Evolutionary conservation across 2,329 filamentous ascomycete species (phyloP), one percentile per base, ranked within the genome.

Genomic region (Phyllachora maydis): DNA sequence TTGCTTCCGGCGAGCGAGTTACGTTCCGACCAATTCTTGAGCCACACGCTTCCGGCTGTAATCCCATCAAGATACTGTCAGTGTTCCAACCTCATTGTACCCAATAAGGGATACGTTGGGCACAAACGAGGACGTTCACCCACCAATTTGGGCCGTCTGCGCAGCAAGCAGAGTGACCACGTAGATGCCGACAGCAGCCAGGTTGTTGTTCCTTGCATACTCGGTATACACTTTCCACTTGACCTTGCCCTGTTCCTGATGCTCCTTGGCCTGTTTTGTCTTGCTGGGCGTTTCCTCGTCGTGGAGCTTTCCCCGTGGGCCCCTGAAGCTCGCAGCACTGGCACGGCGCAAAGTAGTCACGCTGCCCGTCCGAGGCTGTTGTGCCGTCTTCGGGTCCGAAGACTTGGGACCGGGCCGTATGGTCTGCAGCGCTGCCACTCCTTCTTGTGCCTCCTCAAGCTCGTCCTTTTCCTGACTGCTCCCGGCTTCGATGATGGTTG

Each of bases 131-230:
- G n/a, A n/a, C n/a, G n/a, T n/a, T n/a, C n/a, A 52, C 62, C 43
- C 53, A 70, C 67, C 77, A 33, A 98, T 76, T 39, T 76, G 75
- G 8, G 71, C 71, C 10, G 73, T 73, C 50, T 98, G 85, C 6
- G 81, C 71, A 14, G 72, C 68, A 28, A 95, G 38, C 21, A 95
- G 58, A 25, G 79, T 68, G 20, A 74, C 21, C 10, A 91, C 39
- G 46, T 95, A 98, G 34, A 93, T 57, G 10, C 49, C 47, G 6
- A 98, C 88, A 8, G 88, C 90, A 27, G 65, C 54, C 10, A 93
- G 49, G 44, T 95, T 93, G 55, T 79, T 93, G 28, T 81, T 81
- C 50, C 81, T 92, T 27, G 88, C 90, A 40, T 98, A 98, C 49
- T 93, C 83, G 11, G 59, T 56, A 42, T 98, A 98, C 14, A 98